Conservation (phyloP, 306 rosid genomes). For the Comarum palustre region DNA sequence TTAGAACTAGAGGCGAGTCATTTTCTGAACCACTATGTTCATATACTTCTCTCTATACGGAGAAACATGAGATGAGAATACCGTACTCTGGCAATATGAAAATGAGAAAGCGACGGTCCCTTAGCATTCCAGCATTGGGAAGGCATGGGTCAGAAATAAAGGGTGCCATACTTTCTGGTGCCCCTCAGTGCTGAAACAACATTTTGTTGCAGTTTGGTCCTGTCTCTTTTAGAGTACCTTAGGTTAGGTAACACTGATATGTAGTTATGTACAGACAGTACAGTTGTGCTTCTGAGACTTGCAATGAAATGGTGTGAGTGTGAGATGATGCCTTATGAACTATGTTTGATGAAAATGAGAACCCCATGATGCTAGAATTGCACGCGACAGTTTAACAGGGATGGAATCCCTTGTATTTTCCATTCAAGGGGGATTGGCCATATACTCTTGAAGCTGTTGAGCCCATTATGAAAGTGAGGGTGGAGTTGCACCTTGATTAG, state of each 20-base stretch:
- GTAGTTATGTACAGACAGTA: not conserved
- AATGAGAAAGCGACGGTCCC: constrained; percentile 68
- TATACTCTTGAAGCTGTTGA: not conserved
- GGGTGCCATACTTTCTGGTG: constrained; percentile 66
- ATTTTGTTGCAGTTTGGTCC: constrained; percentile 5
- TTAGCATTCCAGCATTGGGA: constrained; percentile 69
- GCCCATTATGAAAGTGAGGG: not conserved
- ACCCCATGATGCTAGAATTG: not conserved
- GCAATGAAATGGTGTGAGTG: not conserved
- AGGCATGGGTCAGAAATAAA: constrained; percentile 45
- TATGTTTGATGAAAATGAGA: not conserved
- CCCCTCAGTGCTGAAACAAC: constrained; percentile 48
- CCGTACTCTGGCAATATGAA: constrained; percentile 39
- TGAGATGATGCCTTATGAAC: not conserved
- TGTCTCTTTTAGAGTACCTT: not conserved
- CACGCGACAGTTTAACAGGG: not conserved
- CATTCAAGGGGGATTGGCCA: constrained; percentile 6
- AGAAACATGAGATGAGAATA: constrained; percentile 44
- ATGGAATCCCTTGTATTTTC: not conserved
- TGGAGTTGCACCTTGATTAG: not conserved
- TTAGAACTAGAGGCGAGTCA: constrained; percentile 52
- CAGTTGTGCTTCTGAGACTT: not conserved
- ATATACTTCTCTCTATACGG: constrained; percentile 47
- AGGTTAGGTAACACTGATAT: not conserved
- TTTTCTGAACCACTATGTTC: constrained; percentile 44